A percentile compares a stretch with the other conserved stretches of the same genome.
phyloP scores from a whole-genome alignment of 176 grass and related monocot genomes.

The Avena atlantica region DNA sequence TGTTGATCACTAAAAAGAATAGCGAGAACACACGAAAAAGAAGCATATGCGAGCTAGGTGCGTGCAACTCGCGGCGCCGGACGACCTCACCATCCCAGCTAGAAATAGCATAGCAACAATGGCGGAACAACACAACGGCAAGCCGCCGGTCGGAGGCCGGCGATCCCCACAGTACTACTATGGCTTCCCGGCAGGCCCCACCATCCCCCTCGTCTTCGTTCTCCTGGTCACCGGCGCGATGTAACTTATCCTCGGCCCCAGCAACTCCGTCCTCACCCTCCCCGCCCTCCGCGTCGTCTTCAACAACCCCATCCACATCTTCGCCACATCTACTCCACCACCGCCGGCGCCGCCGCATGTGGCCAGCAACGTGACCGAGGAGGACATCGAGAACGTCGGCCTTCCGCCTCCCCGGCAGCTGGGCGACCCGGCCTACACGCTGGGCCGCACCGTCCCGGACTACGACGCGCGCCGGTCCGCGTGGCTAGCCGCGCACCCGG shows the following conservation, averaged over 20 bases:
- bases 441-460: constrained; percentile 68
- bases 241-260: constrained; percentile 31
- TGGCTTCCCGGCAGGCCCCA: background rate
- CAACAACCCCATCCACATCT: background rate
- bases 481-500: constrained; percentile 71
- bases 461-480: constrained; percentile 71
- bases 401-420: constrained; percentile 60
- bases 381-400: constrained; percentile 35
- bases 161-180: constrained; percentile 25
- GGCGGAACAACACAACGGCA: constrained; percentile 11
- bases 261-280: constrained; percentile 24
- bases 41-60: constrained; percentile 12
- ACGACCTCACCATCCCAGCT: background rate
- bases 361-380: constrained; percentile 32
- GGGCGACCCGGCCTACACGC: constrained; percentile 64
- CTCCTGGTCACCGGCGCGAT: constrained; percentile 23
- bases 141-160: background rate
- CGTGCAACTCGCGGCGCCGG: background rate
- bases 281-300: constrained; percentile 45
- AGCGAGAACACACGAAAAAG: background rate
- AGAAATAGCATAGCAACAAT: constrained; percentile 21
- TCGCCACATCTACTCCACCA: background rate
- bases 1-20: background rate
- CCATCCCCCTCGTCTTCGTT: constrained; percentile 7
- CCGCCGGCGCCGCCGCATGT: background rate